Base-by-base conservation (phyloP, 1,139 yeast species). In the Barnettozyma hawaiiensis region DNA sequence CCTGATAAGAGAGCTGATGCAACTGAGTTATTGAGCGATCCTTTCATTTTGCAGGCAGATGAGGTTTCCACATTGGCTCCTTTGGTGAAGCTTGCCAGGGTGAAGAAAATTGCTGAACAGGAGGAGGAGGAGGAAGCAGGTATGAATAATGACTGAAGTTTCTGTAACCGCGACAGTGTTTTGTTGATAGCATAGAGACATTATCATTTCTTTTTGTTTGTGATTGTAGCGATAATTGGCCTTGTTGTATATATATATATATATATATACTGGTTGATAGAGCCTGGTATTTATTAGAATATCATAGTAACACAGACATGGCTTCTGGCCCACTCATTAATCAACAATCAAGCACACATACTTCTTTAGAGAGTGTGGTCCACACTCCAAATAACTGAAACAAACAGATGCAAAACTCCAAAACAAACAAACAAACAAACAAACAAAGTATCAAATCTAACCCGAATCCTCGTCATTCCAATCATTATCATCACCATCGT, bases 1-100 rank as follows among this genome's bases (percentile, higher is more conserved):
- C 83, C 89, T 36, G 92, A 84, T 31, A 76, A 78, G 55, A 78
- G 98, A 60, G 94, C 89, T 2, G 78, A 81, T 50, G 95, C 97
- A 1, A 73, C 75, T 31, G 85, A 87, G 51, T 69, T 92, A 49
- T 69, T 92, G 44, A 64, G 67, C 23, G 94, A 89, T 62, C 75
- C 74, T 45, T 92, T 90, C 59, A 78, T 92, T 43, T 43, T 54
- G 7, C 61, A 68, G 23, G 86, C 95, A 11, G 96, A 85, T 53
- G 79, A 78, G 31, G 85, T 83, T 35, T 59, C 71, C 18, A 71
- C 85, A n/a, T 72, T 92, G 53, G 83, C 96, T 10, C 97, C 97
- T 8, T 69, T 92, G 61, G 97, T 92, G 22, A 83, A 80, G 62
- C 76, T 89, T 16, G 96, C 97, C 0, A 69, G 95, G 42, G 72